A percentile compares a stretch with the other conserved stretches of the same genome.
These are phyloP conservation scores for Helotiales sp. DNA, from an alignment of 2,329 filamentous ascomycete species.

Conservation along the genomic window DNA sequence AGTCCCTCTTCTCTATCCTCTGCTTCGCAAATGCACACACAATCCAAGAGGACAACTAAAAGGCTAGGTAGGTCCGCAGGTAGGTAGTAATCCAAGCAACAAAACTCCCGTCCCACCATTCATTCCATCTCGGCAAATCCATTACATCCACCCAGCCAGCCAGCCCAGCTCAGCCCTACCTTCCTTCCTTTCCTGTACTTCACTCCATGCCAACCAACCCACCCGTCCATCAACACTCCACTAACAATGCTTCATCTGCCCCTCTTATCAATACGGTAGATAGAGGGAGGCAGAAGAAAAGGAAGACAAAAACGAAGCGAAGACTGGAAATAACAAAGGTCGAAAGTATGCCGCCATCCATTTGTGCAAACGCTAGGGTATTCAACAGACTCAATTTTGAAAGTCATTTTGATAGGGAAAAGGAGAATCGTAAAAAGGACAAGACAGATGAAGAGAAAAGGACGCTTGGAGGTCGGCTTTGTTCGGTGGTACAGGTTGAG, in stretches of 20 bases:
- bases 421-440: slow-evolving; percentile 21
- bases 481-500: neutral
- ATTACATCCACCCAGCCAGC: slow-evolving; percentile 15
- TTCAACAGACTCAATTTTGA: slow-evolving; percentile 23
- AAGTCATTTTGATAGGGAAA: slow-evolving; percentile 6
- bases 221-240: neutral
- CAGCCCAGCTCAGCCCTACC: neutral
- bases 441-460: slow-evolving; percentile 37
- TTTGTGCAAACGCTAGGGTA: slow-evolving; percentile 32
- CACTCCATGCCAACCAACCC: neutral
- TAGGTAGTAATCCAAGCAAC: slow-evolving; percentile 7
- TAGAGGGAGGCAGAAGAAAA: slow-evolving; percentile 1
- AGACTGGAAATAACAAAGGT: slow-evolving; percentile 6
- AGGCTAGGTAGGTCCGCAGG: neutral
- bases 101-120: slow-evolving; percentile 8
- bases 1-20: neutral
- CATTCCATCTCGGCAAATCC: slow-evolving; percentile 9
- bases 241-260: slow-evolving; percentile 4
- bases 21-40: neutral
- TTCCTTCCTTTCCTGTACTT: neutral
- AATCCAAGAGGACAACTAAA: slow-evolving; percentile 10
- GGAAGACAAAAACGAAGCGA: slow-evolving; percentile 2
- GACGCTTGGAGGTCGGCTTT: slow-evolving; percentile 4
- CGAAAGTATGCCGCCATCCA: slow-evolving; percentile 20
- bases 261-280: neutral